Conservation (phyloP, 106 monocot genomes). For the Cymbidium sinense region DNA sequence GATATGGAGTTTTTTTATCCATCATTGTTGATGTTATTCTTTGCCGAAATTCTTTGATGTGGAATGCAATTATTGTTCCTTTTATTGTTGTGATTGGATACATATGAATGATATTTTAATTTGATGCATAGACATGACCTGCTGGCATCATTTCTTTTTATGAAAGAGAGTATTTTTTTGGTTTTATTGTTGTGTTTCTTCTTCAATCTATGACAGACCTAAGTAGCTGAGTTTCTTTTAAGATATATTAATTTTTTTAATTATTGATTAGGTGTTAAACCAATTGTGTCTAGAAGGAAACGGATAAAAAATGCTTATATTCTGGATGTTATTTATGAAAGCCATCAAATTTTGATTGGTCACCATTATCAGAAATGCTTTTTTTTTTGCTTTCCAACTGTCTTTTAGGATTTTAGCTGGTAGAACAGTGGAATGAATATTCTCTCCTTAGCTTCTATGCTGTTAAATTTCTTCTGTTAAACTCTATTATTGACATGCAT, state of each 20-base stretch:
- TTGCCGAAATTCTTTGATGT: not conserved
- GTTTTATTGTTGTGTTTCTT: not conserved
- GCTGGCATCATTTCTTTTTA: not conserved
- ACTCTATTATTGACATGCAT: too few relatives aligned
- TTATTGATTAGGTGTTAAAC: too few relatives aligned
- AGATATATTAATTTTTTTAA: too few relatives aligned
- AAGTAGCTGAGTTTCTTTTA: not conserved
- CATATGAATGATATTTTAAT: not conserved
- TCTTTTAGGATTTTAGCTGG: too few relatives aligned
- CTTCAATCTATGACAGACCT: not conserved
- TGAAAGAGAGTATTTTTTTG: not conserved
- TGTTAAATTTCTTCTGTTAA: too few relatives aligned
- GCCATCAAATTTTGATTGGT: not conserved
- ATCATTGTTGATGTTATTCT: not conserved
- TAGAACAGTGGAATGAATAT: too few relatives aligned
- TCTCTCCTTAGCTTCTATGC: too few relatives aligned
- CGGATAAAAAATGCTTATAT: too few relatives aligned
- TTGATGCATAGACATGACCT: too few relatives aligned
- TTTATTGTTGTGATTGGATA: not conserved
- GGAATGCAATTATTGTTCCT: not conserved
- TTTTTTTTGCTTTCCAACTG: too few relatives aligned
- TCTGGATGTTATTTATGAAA: not conserved
- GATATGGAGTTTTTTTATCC: not conserved
- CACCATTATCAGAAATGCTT: too few relatives aligned
- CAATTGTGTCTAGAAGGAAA: too few relatives aligned